Percentiles rank a stretch among this genome's conserved stretches.
phyloP scores from a whole-genome alignment of 1,284 basidiomycete species.

The Lentinula novae-zelandiae region DNA sequence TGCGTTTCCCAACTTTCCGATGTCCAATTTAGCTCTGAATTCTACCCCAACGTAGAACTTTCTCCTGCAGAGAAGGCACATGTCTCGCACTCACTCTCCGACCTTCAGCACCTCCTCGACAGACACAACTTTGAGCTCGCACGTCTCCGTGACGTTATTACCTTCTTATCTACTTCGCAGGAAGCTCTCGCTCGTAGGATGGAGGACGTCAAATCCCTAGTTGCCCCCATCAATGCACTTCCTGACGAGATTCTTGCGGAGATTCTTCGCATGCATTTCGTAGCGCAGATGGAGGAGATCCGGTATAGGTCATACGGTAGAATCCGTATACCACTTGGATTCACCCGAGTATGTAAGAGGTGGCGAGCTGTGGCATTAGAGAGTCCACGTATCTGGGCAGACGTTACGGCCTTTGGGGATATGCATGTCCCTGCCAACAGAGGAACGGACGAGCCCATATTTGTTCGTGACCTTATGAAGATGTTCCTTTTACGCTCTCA shows the following conservation, averaged over 20 bases:
- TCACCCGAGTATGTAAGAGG: background rate
- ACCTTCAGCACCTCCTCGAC: background rate
- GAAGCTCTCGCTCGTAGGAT: background rate
- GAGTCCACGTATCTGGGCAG: background rate
- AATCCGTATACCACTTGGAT: background rate
- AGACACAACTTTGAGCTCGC: background rate
- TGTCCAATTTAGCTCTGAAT: background rate
- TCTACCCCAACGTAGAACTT: background rate
- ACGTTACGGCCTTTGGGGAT: background rate
- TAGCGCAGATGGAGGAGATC: background rate
- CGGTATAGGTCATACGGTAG: background rate
- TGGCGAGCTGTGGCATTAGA: background rate
- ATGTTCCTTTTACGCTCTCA: background rate
- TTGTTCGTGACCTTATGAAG: background rate
- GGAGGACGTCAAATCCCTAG: background rate
- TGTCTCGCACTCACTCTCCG: background rate
- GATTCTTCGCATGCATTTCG: slow-evolving; percentile 1
- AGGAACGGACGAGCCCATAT: background rate
- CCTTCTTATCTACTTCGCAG: background rate
- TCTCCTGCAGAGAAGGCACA: background rate
- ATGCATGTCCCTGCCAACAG: background rate
- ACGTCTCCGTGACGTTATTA: background rate
- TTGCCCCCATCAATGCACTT: background rate
- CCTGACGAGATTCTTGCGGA: background rate
- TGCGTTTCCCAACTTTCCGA: background rate